Evolutionary conservation across 306 rosid genomes (phyloP).

Genomic region (Gillenia trifoliata): DNA sequence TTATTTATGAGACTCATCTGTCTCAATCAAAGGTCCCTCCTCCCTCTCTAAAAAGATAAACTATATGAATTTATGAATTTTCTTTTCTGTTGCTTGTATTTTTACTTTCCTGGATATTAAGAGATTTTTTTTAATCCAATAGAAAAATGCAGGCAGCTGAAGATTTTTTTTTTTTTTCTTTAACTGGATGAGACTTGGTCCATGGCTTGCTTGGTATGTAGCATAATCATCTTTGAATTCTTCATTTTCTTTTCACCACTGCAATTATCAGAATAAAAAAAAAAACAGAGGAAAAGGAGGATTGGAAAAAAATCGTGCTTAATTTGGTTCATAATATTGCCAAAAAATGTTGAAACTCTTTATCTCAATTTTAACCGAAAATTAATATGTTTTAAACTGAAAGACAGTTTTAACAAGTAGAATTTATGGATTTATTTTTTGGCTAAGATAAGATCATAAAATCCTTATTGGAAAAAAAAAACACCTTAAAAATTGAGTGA

Average conservation of each 20-base stretch:
- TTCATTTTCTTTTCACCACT: neutral
- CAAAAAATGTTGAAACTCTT: neutral
- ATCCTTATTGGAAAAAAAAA: neutral
- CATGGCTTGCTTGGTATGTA: neutral
- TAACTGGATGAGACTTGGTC: neutral
- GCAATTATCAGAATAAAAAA: neutral
- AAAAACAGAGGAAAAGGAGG: neutral
- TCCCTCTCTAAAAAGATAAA: slow-evolving; percentile 7
- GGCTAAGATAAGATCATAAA: neutral
- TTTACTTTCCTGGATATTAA: neutral
- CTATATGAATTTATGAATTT: neutral
- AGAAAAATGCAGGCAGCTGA: neutral
- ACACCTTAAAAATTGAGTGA: neutral
- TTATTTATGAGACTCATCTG: slow-evolving; percentile 34
- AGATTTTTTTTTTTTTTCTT: too few species aligned
- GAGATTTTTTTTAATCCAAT: neutral
- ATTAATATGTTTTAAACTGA: neutral
- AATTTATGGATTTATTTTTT: neutral
- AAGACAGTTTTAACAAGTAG: neutral
- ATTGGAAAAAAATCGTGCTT: neutral
- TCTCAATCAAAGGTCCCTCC: slow-evolving; percentile 20
- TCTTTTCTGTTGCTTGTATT: neutral
- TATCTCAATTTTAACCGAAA: neutral
- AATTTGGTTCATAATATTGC: neutral
- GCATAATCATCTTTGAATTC: neutral